These are phyloP conservation scores for Penicillium steckii DNA, from an alignment of 495 filamentous ascomycete species.

Conservation along the genomic window DNA sequence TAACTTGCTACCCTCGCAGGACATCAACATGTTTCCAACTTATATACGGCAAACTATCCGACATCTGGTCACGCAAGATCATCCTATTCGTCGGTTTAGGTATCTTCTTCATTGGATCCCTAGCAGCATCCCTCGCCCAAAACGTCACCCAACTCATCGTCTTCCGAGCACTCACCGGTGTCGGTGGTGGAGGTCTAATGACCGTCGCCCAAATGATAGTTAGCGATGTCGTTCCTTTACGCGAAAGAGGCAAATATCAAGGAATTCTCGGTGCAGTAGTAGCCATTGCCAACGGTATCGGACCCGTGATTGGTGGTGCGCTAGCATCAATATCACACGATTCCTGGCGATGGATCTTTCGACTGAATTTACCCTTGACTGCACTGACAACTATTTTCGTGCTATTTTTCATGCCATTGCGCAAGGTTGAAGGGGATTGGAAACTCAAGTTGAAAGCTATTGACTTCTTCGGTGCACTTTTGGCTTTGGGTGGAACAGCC, in stretches of 20 bases:
- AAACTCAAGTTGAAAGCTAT: slow-evolving; percentile 47
- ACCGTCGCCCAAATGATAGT: slow-evolving; percentile 55
- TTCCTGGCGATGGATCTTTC: slow-evolving; percentile 59
- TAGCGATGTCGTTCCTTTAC: slow-evolving; percentile 54
- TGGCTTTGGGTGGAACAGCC: slow-evolving; percentile 41
- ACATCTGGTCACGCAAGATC: slow-evolving; percentile 57
- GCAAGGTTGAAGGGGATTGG: slow-evolving; percentile 50
- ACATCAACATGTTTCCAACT: slow-evolving; percentile 59
- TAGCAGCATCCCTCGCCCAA: slow-evolving; percentile 51
- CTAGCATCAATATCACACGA: slow-evolving; percentile 39
- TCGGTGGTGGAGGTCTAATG: slow-evolving; percentile 57
- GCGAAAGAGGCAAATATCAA: slow-evolving; percentile 58
- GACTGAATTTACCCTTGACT: slow-evolving; percentile 49
- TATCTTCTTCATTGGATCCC: slow-evolving; percentile 54
- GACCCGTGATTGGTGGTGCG: slow-evolving; percentile 54
- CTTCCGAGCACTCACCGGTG: slow-evolving; percentile 54
- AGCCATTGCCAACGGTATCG: slow-evolving; percentile 53
- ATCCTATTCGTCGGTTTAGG: slow-evolving; percentile 50
- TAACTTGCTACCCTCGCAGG: slow-evolving; percentile 11
- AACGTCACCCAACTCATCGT: slow-evolving; percentile 52
- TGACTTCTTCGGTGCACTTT: slow-evolving; percentile 43
- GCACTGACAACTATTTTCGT: slow-evolving; percentile 45
- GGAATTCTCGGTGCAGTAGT: slow-evolving; percentile 56
- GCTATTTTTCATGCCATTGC: slow-evolving; percentile 51
- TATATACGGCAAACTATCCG: slow-evolving; percentile 53